A percentile compares a stretch with the other conserved stretches of the same genome.
Conservation (phyloP, 164 flowering plant species). For the Cinnamomum micranthum region DNA sequence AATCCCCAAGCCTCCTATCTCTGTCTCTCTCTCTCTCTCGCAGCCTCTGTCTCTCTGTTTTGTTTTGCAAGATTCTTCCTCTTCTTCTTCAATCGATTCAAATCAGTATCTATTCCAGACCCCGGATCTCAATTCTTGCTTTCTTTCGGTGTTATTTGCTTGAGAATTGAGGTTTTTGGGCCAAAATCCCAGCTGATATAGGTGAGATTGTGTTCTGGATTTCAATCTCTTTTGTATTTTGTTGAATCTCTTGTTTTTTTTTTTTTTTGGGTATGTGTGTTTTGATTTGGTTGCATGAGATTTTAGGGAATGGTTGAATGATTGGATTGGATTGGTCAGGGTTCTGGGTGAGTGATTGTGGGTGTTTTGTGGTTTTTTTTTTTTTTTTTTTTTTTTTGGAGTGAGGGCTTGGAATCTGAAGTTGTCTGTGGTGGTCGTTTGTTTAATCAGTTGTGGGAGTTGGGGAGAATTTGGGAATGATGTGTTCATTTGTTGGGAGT, state of each 20-base stretch:
- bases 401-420: not conserved
- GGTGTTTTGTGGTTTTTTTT: not conserved
- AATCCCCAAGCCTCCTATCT: slow-evolving; percentile 4
- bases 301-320: not conserved
- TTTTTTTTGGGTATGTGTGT: not conserved
- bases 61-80: not conserved
- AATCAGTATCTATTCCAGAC: not conserved
- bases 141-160: not conserved
- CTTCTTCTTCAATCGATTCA: not conserved
- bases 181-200: not conserved
- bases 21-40: not conserved
- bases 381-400: not conserved
- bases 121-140: too few relatives aligned
- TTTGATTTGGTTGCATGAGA: not conserved
- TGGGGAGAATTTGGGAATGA: not conserved
- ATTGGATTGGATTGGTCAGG: too few relatives aligned
- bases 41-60: not conserved
- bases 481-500: too few relatives aligned
- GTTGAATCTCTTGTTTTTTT: not conserved
- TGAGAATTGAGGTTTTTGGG: not conserved
- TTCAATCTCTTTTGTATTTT: not conserved
- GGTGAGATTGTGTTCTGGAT: not conserved
- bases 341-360: not conserved
- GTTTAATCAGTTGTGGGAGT: not conserved
- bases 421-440: not conserved